Base-by-base conservation (phyloP, 805 yeast species). In the Starmerella lactis-condensi region DNA sequence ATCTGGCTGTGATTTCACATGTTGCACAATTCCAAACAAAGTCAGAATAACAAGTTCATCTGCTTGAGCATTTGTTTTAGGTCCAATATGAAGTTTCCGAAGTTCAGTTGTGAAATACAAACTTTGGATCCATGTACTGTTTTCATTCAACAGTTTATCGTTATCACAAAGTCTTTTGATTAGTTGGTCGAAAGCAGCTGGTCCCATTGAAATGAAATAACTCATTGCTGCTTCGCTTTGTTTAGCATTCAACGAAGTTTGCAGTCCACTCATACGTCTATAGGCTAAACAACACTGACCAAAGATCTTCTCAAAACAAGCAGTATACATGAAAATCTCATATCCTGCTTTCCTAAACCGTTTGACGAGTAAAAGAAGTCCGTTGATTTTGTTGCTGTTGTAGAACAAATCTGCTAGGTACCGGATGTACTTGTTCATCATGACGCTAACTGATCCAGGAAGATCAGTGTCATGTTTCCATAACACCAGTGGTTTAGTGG, bases 401-500 rank as follows among this genome's bases (percentile, higher is more conserved):
- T 61, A 55, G 16, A 78, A 51, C 16, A 83, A 45, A 15, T 64
- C 65, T 28, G 75, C 63, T 43, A 63, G 72, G 46, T 73, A 75
- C 28, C 57, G 50, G 15, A 78, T 65, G 47, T 89, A 85, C 32
- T 71, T 68, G 40, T 61, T 64, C 20, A 75, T 73, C 52, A 75
- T 81, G 8, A 69, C 69, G 49, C 82, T 85, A 52, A 85, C 94
- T 43, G 77, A 79, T 0, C 99, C 99, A 0, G 95, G 89, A 14
- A 91, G 56, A 50, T 91, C 98, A 43, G 62, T 52, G 29, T 82
- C 93, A 0, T 95, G 92, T 43, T 81, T 81, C 96, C 98, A 89
- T 35, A 89, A 77, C 41, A 69, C 75, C 1, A 83, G 69, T 23
- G 89, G 61, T 8, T 74, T 69, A 26, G 70, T 68, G 2, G 42